phyloP scores from a whole-genome alignment of 2,329 filamentous ascomycete genomes.

The Colletotrichum agaves region DNA sequence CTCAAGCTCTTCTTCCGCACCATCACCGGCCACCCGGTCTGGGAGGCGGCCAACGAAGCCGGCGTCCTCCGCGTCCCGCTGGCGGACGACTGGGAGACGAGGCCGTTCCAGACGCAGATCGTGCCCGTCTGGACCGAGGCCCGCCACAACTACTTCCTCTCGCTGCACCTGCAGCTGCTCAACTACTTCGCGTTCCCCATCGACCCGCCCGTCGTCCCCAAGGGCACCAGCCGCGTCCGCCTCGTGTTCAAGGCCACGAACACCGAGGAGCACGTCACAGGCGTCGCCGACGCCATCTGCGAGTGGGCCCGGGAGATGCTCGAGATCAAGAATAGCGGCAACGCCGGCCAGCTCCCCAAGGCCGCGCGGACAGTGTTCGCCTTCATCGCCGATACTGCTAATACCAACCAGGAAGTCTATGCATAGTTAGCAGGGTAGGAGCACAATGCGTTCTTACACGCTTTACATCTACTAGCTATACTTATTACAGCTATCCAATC shows the following conservation, averaged over 20 bases:
- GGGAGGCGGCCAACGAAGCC: conserved; percentile 39
- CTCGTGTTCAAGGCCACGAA: conserved; percentile 55
- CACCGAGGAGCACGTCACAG: conserved; percentile 48
- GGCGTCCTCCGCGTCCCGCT: conserved; percentile 46
- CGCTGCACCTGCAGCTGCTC: conserved; percentile 41
- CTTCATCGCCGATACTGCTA: too few species aligned
- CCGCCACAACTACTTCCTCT: conserved; percentile 40
- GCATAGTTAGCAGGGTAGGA: too few species aligned
- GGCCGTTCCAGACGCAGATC: conserved; percentile 44
- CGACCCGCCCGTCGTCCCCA: conserved; percentile 52
- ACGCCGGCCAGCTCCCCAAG: not conserved
- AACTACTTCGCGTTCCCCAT: conserved; percentile 44
- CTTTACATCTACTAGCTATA: too few species aligned
- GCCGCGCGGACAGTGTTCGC: too few species aligned
- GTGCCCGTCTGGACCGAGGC: conserved; percentile 43
- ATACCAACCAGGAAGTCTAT: too few species aligned
- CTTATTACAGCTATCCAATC: too few species aligned
- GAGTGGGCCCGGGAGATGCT: conserved; percentile 37
- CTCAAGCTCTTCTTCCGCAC: conserved; percentile 41
- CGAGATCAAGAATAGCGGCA: conserved; percentile 1
- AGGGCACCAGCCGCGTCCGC: conserved; percentile 50
- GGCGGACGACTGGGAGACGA: conserved; percentile 42
- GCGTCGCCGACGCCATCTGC: conserved; percentile 16
- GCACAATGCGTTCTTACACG: too few species aligned
- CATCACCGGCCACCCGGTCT: conserved; percentile 41